phyloP scores from a whole-genome alignment of 2,329 filamentous ascomycete genomes.

The Gremmenia infestans region DNA sequence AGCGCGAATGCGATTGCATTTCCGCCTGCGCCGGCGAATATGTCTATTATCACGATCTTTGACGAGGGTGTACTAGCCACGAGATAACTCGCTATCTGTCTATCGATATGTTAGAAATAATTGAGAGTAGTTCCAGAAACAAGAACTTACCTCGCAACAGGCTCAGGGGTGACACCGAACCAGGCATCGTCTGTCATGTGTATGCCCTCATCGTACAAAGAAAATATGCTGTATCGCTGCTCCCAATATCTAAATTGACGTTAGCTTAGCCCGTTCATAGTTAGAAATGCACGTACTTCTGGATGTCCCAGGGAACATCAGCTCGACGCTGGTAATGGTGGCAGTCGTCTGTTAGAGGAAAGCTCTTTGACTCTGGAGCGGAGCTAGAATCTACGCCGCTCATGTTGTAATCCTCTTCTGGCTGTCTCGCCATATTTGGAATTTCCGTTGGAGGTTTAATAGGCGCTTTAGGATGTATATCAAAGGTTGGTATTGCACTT shows the following conservation, averaged over 20 bases:
- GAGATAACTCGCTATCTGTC: conserved; percentile 73
- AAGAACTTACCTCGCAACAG: conserved; percentile 67
- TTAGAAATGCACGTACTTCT: conserved; percentile 57
- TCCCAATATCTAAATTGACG: conserved; percentile 68
- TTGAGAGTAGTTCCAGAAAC: neutral
- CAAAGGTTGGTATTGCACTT: too few species aligned
- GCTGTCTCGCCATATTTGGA: neutral
- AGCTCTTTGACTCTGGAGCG: neutral
- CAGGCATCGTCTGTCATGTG: conserved; percentile 90
- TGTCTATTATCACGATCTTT: conserved; percentile 61
- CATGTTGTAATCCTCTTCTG: neutral
- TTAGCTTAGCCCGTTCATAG: conserved; percentile 1
- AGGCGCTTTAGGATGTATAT: neutral
- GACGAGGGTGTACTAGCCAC: conserved; percentile 35
- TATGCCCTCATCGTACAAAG: conserved; percentile 79
- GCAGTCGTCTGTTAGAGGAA: conserved; percentile 55
- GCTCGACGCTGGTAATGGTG: conserved; percentile 67
- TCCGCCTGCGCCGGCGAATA: conserved; percentile 86
- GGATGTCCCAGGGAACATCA: conserved; percentile 76
- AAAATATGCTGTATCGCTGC: conserved; percentile 84
- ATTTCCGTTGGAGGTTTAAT: neutral
- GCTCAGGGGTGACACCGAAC: conserved; percentile 96
- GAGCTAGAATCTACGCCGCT: neutral
- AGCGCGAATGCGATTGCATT: conserved; percentile 94
- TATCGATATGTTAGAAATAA: conserved; percentile 28